Conservation (phyloP, 306 rosid species). For the Prunus mongolica region DNA sequence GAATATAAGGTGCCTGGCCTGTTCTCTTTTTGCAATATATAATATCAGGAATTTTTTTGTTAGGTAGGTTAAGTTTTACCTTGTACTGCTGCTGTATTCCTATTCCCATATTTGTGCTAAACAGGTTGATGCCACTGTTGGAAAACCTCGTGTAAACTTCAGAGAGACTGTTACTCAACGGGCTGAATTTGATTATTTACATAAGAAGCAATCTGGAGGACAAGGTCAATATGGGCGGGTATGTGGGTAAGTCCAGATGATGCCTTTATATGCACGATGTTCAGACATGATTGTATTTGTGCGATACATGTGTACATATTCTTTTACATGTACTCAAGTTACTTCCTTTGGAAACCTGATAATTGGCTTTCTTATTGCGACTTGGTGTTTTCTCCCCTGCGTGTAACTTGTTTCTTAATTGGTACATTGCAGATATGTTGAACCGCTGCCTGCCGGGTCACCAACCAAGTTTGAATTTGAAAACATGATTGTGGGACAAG, state of each 20-base stretch:
- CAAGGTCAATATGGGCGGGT: conserved; percentile 99
- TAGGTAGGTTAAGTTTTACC: conserved; percentile 16
- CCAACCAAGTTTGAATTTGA: conserved; percentile 87
- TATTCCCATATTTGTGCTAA: conserved; percentile 15
- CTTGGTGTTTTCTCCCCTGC: neutral
- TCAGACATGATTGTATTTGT: neutral
- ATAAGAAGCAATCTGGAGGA: conserved; percentile 95
- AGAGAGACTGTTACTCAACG: conserved; percentile 97
- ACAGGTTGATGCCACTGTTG: conserved; percentile 95
- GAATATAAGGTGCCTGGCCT: conserved; percentile 70
- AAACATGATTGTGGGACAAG: conserved; percentile 92
- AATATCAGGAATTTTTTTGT: neutral
- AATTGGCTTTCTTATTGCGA: neutral
- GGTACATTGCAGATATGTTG: conserved; percentile 62
- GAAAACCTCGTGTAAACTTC: conserved; percentile 98
- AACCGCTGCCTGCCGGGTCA: conserved; percentile 82
- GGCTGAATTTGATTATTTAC: conserved; percentile 91
- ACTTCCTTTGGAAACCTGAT: neutral
- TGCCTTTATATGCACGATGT: conserved; percentile 1
- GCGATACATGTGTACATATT: neutral
- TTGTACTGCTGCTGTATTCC: conserved; percentile 11
- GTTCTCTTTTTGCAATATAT: neutral
- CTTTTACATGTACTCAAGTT: neutral
- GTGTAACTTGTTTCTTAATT: neutral
- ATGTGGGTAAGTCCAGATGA: conserved; percentile 63